A percentile compares a stretch with the other conserved stretches of the same genome.
Evolutionary conservation across 2,329 filamentous ascomycete species (phyloP).

Genomic region (Ophiocordyceps australis): DNA sequence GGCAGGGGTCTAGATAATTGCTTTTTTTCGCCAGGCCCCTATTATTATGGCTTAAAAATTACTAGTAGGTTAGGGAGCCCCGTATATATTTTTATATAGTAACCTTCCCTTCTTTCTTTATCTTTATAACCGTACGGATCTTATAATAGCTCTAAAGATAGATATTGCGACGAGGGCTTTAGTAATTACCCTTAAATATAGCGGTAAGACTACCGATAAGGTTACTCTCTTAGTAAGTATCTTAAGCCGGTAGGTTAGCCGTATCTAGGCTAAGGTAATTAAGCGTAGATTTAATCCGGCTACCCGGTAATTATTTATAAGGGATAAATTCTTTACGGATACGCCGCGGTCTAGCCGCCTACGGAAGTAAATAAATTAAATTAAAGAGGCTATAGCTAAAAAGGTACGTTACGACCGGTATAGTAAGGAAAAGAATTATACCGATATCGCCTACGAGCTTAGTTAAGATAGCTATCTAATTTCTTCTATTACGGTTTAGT

Average conservation of each 20-base stretch:
- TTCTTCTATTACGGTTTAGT: too few species aligned
- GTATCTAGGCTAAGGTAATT: not conserved
- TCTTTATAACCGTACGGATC: not conserved
- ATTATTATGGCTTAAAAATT: too few species aligned
- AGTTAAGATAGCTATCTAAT: too few species aligned
- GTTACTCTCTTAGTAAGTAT: not conserved
- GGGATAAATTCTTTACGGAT: not conserved
- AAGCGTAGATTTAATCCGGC: constrained; percentile 1
- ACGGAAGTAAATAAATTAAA: too few species aligned
- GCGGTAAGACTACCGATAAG: not conserved
- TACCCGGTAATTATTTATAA: not conserved
- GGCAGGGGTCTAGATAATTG: too few species aligned
- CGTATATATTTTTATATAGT: not conserved
- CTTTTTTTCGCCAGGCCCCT: too few species aligned
- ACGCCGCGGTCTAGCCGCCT: constrained; percentile 1
- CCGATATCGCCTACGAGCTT: too few species aligned
- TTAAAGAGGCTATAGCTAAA: too few species aligned
- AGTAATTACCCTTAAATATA: constrained; percentile 1
- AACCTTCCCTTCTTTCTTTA: constrained; percentile 1
- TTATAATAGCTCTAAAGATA: constrained; percentile 2
- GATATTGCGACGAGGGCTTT: constrained; percentile 1
- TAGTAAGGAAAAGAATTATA: too few species aligned
- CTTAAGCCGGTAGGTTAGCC: not conserved
- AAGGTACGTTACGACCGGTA: too few species aligned
- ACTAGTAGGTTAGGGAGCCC: too few species aligned